phyloP scores from a whole-genome alignment of 768 basidiomycete genomes.

The Pleurotus ostreatus region DNA sequence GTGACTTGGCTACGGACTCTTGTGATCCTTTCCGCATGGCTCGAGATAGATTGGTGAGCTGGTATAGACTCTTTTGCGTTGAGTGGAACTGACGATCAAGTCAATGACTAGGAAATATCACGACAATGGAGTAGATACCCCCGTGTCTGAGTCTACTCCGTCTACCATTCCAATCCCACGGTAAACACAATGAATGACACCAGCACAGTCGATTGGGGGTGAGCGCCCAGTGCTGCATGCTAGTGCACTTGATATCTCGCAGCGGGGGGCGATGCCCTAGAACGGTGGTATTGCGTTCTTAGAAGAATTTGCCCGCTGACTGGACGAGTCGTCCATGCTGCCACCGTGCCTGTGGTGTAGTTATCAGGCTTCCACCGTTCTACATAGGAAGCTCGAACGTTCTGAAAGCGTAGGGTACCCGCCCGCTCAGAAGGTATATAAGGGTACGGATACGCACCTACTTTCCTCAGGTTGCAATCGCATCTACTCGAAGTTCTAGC shows the following conservation, averaged over 20 bases:
- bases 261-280: not conserved
- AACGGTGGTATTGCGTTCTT: not conserved
- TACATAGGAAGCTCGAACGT: not conserved
- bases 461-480: slow-evolving; percentile 7
- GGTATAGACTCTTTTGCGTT: no score
- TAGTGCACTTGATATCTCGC: not conserved
- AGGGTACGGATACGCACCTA: not conserved
- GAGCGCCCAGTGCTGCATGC: not conserved
- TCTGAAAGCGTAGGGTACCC: not conserved
- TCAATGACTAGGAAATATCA: not conserved
- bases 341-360: not conserved
- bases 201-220: not conserved
- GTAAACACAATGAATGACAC: not conserved
- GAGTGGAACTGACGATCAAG: no score
- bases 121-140: not conserved
- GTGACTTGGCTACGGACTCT: not conserved
- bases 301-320: not conserved
- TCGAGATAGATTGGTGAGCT: no score
- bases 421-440: not conserved
- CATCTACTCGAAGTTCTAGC: slow-evolving; percentile 4
- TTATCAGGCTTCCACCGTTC: not conserved
- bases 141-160: not conserved
- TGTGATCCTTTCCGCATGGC: not conserved
- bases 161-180: no score
- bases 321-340: not conserved